phyloP scores from a whole-genome alignment of 768 basidiomycete species.

The Cytidiella melzeri region DNA sequence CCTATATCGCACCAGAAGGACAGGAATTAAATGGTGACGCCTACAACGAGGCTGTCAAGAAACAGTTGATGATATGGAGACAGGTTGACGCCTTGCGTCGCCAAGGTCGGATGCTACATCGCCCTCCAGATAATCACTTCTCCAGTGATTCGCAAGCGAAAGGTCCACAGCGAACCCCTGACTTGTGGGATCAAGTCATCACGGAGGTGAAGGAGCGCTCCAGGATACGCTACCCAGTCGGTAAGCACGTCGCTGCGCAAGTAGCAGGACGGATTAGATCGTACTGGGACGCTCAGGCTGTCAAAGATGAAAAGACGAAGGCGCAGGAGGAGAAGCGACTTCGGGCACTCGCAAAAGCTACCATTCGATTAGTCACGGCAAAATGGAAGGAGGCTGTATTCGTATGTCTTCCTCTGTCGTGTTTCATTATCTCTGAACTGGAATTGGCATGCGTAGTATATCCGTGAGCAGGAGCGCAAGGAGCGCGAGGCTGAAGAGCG shows the following conservation, averaged over 20 bases:
- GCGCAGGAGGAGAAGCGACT: constrained; percentile 62
- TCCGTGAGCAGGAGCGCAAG: constrained; percentile 63
- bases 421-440: constrained; percentile 1
- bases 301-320: constrained; percentile 53
- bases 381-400: constrained; percentile 90
- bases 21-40: constrained; percentile 38
- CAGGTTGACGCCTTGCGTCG: constrained; percentile 37
- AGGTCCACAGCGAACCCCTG: constrained; percentile 26
- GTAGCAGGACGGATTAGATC: constrained; percentile 61
- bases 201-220: constrained; percentile 34
- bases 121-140: constrained; percentile 28
- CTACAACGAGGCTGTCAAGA: constrained; percentile 31
- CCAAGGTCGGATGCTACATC: constrained; percentile 41
- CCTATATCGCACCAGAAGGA: constrained; percentile 52
- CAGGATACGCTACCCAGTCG: constrained; percentile 25
- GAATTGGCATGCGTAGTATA: constrained; percentile 41
- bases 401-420: constrained; percentile 39
- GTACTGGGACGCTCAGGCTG: constrained; percentile 70
- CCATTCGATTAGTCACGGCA: constrained; percentile 58
- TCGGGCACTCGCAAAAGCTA: constrained; percentile 61
- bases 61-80: constrained; percentile 40
- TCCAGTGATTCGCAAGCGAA: too few relatives aligned
- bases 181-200: constrained; percentile 58
- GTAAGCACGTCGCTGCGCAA: constrained; percentile 40
- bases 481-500: constrained; percentile 71